Base-by-base conservation (phyloP, 2,329 filamentous ascomycete genomes). In the Lanzia echinophila region DNA sequence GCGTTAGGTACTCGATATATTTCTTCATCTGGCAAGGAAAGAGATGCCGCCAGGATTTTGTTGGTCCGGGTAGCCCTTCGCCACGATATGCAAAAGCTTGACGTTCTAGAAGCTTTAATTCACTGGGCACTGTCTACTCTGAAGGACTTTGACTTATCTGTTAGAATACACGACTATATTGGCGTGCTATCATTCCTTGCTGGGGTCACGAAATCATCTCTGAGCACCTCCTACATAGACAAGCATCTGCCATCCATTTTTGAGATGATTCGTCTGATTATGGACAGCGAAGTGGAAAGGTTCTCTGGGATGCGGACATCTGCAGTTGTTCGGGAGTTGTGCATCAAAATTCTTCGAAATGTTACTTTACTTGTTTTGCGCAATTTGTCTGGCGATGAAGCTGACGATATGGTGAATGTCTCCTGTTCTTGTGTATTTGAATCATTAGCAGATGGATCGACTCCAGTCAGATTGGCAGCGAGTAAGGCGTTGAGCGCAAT, bases 401-500 rank as follows among this genome's bases (percentile, higher is more conserved):
- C 19, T 55, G 42, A 73, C 3, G 79, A 79, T 52, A 75, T 87
- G 67, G 69, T 95, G 15, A 92, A 97, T 71, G 84, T 85, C 31
- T 81, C 87, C 4, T 90, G 99, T 61, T 87, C 90, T 51, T 84
- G 88, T 63, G 77, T 96, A 3, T 77, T 99, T 2, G 85, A 89
- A 56, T 79, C 80, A 12, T 74, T 97, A 1, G 83, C 83, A 2
- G 94, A 99, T 68, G 88, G 88, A 56, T 91, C 97, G 64, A 96
- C 91, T 0, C 90, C 90, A 0, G 91, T 99, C 12, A 79, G 94
- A 36, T 82, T 96, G 63, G 87, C 92, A 32, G 89, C 92, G 19
- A 96, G 90, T 69, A 99, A 99, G 71, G 88, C 90, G 3, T 79
- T 97, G 43, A 95, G 90, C 69, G 79, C 95, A 50, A 83, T 97